phyloP scores from a whole-genome alignment of 2,329 filamentous ascomycete species.

The Cordyceps pruinosa region DNA sequence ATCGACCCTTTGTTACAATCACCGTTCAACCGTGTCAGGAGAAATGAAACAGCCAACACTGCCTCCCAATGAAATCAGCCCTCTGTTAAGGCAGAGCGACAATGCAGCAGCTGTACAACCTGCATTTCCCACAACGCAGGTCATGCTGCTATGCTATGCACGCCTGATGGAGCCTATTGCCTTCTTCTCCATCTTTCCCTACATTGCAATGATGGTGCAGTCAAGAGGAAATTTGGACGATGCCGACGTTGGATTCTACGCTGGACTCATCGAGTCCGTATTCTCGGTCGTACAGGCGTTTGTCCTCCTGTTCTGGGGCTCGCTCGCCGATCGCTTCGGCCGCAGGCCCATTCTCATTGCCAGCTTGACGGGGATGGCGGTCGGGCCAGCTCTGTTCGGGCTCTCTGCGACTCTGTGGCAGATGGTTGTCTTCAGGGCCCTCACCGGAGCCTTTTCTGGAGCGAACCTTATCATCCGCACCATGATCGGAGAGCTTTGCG shows the following conservation, averaged over 20 bases:
- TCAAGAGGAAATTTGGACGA: slow-evolving; percentile 54
- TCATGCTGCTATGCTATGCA: slow-evolving; percentile 69
- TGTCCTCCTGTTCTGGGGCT: slow-evolving; percentile 72
- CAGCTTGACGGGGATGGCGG: slow-evolving; percentile 56
- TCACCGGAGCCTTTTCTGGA: slow-evolving; percentile 67
- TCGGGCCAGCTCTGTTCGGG: slow-evolving; percentile 60
- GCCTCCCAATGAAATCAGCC: too few species aligned
- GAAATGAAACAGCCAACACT: too few species aligned
- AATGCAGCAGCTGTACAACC: too few species aligned
- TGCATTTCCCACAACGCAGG: too few species aligned
- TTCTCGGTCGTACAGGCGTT: slow-evolving; percentile 71
- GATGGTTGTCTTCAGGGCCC: slow-evolving; percentile 66
- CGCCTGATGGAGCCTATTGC: slow-evolving; percentile 68
- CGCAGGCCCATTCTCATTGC: slow-evolving; percentile 65
- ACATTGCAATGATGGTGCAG: slow-evolving; percentile 70
- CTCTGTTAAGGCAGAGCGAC: too few species aligned
- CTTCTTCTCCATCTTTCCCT: slow-evolving; percentile 77
- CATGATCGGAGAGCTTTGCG: slow-evolving; percentile 70
- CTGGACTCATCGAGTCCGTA: slow-evolving; percentile 64
- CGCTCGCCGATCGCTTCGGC: slow-evolving; percentile 54
- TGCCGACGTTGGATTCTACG: slow-evolving; percentile 70
- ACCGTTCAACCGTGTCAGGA: too few species aligned
- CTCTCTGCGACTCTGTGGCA: slow-evolving; percentile 58
- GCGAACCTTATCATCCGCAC: slow-evolving; percentile 68
- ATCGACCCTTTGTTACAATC: too few species aligned